Evolutionary conservation across 768 basidiomycete genomes (phyloP), one percentile per base, ranked within the genome.

Genomic region (Suillus lakei): DNA sequence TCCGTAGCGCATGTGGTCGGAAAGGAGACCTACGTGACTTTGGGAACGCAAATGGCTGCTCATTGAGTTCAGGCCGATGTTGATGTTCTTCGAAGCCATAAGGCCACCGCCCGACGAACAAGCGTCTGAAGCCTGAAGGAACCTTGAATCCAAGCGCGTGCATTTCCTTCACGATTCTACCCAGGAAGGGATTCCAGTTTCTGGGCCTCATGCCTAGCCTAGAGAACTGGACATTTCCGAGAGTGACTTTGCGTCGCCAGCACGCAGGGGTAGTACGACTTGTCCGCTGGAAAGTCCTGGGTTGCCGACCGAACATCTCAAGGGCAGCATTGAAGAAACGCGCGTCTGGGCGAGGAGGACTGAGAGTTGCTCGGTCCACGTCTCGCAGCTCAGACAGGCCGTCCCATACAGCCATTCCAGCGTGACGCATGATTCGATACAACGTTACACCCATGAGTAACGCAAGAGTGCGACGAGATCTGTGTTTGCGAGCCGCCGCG

Each of bases 301-400:
- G 63, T 16, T 71, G 71, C 13, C 74, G 72, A 21, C 76, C 71
- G 43, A 84, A 81, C 54, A 89, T 76, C 12, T 78, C 74, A 15
- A 92, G 75, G 10, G 86, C 79, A 2, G 87, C 86, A 62, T 90
- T 91, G 77, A 88, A 91, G 72, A 91, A 91, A 53, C 84, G 81
- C n/a, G 83, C 84, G 68, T 93, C 91, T 1, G 86, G 84, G 30
- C 66, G 66, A 9, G 84, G 85, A 23, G 81, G 69, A 61, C 79
- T 70, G 41, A 78, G 64, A 51, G 68, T 72, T 26, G 77, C 70
- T 26, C 71, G 73, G 32, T 76, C 72, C 21, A 64, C 56, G 15
- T 73, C 59, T 32, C 68, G 67, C 41, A 76, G 60, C n/a, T 65
- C 67, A 2, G 59, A 65, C 15, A 79, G 60, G 58, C 71, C 64